Base-by-base conservation (phyloP, 371 early-diverging fungal genomes). In the Mortierella sp. region DNA sequence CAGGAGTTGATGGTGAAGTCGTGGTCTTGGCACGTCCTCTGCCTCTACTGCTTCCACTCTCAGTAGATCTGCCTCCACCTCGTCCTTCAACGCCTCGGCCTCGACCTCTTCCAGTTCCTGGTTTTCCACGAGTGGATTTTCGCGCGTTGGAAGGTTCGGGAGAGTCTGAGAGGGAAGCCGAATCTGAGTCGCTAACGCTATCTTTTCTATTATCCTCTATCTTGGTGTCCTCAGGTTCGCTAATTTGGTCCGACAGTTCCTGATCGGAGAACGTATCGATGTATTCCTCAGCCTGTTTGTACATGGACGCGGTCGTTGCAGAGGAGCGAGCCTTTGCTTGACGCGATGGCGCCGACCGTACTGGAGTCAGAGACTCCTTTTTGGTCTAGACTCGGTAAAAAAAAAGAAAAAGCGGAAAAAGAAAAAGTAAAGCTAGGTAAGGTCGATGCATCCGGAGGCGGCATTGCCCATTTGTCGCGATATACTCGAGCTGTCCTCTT, bases 291-390 rank as follows among this genome's bases (percentile, higher is more conserved):
- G 75, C 56, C 6, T 75, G 64, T 52, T 75, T 75, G 57, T 75
- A 76, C 68, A 76, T 68, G 7, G 72, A 71, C 14, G 72, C 62
- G 12, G 77, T 76, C 7, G 63, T 76, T 16, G 68, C 77, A 4
- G 61, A 68, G 2, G 77, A 67, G 30, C 77, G 72, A 26, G 72
- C 65, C 48, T 76, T 76, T 48, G 77, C 77, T 30, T 59, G 29
- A 15, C 77, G 60, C 15, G 64, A 11, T 9, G 77, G 77, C 11
- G 64, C 76, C 44, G 60, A 62, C 43, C 72, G 45, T 51, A 57
- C 57, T 2, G 72, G 69, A 30, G 51, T 26, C 18, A 12, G 47
- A 16, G 71, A 29, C 59, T 66, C 26, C 43, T 45, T 70, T 37
- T 37, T 37, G 37, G 37, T 9, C 55, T 70, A 56, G n/a, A n/a